Evolutionary conservation across 2,329 filamentous ascomycete genomes (phyloP).

Genomic region (Colletotrichum cuscutae): DNA sequence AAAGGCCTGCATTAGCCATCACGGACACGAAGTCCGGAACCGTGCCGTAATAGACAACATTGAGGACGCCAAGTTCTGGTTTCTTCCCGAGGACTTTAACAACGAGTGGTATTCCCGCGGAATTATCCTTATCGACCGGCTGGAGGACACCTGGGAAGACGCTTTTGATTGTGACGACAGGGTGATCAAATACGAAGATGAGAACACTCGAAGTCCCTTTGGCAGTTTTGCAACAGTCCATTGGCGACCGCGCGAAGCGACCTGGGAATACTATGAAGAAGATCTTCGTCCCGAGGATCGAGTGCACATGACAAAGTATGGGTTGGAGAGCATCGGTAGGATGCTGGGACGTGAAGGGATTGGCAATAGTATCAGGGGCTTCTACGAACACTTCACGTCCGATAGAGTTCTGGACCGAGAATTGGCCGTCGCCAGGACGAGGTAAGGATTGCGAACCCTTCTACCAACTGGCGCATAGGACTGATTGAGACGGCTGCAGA

Average conservation of each 20-base stretch:
- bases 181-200: background rate
- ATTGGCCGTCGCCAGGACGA: background rate
- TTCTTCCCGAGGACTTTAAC: background rate
- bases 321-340: background rate
- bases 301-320: background rate
- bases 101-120: background rate
- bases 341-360: background rate
- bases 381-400: background rate
- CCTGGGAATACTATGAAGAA: background rate
- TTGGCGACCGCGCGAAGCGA: background rate
- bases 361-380: background rate
- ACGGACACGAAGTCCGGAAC: background rate
- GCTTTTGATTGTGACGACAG: background rate
- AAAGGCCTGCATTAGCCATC: background rate
- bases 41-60: background rate
- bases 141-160: background rate
- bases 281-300: background rate
- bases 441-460: background rate
- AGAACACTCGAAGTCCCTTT: background rate
- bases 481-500: background rate
- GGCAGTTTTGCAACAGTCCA: background rate
- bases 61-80: background rate
- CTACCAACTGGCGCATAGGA: background rate
- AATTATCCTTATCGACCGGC: background rate
- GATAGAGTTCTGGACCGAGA: background rate